Evolutionary conservation across 768 basidiomycete genomes (phyloP).

Genomic region (Pholiota conissans): DNA sequence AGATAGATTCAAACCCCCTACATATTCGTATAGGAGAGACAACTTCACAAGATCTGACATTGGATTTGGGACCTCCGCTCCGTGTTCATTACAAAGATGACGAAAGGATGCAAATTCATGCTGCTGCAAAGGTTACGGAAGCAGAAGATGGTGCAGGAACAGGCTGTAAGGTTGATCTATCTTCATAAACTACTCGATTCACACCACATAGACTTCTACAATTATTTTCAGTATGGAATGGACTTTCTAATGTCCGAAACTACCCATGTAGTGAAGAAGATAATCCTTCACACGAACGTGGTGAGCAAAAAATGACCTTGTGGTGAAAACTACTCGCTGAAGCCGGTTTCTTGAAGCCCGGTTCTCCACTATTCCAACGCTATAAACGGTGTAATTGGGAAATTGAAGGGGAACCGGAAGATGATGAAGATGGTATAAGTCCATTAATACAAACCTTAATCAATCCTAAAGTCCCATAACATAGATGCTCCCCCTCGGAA

Average conservation of each 20-base stretch:
- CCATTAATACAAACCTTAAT: background rate
- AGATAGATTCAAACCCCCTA: slow-evolving; percentile 43
- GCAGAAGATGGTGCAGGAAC: slow-evolving; percentile 47
- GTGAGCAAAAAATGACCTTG: slow-evolving; percentile 40
- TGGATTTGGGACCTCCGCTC: slow-evolving; percentile 79
- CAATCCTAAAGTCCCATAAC: background rate
- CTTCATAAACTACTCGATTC: background rate
- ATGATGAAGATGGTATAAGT: slow-evolving; percentile 73
- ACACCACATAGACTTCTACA: slow-evolving; percentile 73
- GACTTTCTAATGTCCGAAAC: slow-evolving; percentile 81
- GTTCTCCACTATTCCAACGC: slow-evolving; percentile 84
- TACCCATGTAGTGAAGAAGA: slow-evolving; percentile 77
- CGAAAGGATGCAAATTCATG: slow-evolving; percentile 83
- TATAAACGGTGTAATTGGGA: slow-evolving; percentile 94
- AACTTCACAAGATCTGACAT: slow-evolving; percentile 76
- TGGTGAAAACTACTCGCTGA: background rate
- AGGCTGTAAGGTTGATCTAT: slow-evolving; percentile 48
- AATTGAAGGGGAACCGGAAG: slow-evolving; percentile 76
- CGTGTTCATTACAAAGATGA: slow-evolving; percentile 87
- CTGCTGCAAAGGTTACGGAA: slow-evolving; percentile 35
- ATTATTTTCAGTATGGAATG: slow-evolving; percentile 90
- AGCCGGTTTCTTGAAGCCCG: slow-evolving; percentile 54
- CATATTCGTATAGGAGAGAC: slow-evolving; percentile 71
- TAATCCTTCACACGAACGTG: slow-evolving; percentile 85
- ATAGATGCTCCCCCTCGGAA: slow-evolving; percentile 75